Conservation (phyloP, 352 stramenopile species). For the Globisporangium spiculum region DNA sequence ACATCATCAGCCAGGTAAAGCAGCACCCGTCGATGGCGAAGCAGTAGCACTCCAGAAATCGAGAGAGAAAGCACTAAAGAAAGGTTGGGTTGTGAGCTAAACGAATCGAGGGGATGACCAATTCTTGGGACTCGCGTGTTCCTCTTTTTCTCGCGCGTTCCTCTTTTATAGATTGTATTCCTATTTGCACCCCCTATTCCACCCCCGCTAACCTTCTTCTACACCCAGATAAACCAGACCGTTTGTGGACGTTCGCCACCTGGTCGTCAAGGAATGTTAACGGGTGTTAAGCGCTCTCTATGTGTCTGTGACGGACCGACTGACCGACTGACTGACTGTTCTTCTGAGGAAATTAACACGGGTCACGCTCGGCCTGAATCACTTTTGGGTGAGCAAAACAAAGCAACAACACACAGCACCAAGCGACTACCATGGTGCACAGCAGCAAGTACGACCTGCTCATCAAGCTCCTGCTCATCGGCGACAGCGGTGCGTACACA, state of each 20-base stretch:
- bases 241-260: not conserved
- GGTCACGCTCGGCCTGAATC: not conserved
- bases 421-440: conserved; percentile 28
- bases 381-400: conserved; percentile 1
- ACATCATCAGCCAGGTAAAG: conserved; percentile 73
- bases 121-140: not conserved
- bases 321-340: conserved; percentile 1
- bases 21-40: conserved; percentile 22
- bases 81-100: not conserved
- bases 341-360: conserved; percentile 4
- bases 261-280: not conserved
- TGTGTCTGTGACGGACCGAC: not conserved
- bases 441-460: conserved; percentile 90
- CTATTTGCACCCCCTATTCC: not conserved
- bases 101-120: not conserved
- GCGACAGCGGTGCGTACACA: conserved; percentile 67
- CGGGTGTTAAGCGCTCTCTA: not conserved
- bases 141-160: not conserved
- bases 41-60: not conserved
- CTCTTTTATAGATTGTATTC: not conserved
- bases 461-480: conserved; percentile 88
- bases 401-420: not conserved
- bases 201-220: not conserved
- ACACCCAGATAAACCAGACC: not conserved
- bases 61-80: not conserved